These are phyloP conservation scores for Sphagnurus paluster DNA, from an alignment of 1,284 basidiomycete genomes.

Conservation along the genomic window DNA sequence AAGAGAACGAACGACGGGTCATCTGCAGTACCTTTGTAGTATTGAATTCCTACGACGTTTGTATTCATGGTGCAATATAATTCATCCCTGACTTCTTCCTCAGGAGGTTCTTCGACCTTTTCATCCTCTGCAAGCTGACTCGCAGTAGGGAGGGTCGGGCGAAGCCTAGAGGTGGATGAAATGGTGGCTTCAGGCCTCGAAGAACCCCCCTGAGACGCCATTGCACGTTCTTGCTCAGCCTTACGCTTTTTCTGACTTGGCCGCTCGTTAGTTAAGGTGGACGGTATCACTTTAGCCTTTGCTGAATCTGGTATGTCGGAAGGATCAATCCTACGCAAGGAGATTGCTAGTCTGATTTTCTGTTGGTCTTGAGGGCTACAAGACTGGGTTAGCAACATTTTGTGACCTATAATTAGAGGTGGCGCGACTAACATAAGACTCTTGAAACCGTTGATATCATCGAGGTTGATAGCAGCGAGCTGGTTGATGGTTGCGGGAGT, in stretches of 20 bases:
- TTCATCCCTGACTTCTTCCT: constrained; percentile 62
- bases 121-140: constrained; percentile 34
- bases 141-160: constrained; percentile 5
- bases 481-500: constrained; percentile 53
- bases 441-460: constrained; percentile 49
- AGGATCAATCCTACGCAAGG: constrained; percentile 51
- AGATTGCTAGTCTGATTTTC: constrained; percentile 60
- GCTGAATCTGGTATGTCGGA: constrained; percentile 51
- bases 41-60: constrained; percentile 79
- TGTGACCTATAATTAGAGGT: not conserved
- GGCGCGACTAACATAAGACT: constrained; percentile 43
- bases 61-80: constrained; percentile 61
- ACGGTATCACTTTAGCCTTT: constrained; percentile 15
- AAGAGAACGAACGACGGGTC: not conserved
- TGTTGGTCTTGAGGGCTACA: constrained; percentile 55
- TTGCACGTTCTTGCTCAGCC: constrained; percentile 10
- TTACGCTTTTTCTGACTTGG: constrained; percentile 29
- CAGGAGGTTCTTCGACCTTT: constrained; percentile 37
- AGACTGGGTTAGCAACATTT: constrained; percentile 2
- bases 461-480: constrained; percentile 45
- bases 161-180: constrained; percentile 3
- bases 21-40: constrained; percentile 60
- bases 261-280: not conserved
- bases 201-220: not conserved
- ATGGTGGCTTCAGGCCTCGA: not conserved